Percentiles rank a stretch among this genome's conserved stretches.
Conservation (phyloP, 2,329 filamentous ascomycete genomes). For the Phaeosphaeria sp. region DNA sequence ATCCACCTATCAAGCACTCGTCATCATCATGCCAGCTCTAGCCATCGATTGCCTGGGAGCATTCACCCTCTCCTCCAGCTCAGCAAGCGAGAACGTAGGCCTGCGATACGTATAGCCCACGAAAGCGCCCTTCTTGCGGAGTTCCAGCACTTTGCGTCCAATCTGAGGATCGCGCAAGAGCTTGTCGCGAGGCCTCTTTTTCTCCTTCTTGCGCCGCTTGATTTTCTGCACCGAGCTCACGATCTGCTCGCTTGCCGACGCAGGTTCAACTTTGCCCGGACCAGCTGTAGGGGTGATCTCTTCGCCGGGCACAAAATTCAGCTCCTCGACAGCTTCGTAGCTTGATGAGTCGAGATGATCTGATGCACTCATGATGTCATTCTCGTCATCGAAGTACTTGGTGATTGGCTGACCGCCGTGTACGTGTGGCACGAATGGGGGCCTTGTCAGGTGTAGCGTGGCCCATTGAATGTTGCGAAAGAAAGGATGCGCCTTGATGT, state of each 20-base stretch:
- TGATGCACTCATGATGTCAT: slow-evolving; percentile 62
- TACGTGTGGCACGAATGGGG: slow-evolving; percentile 82
- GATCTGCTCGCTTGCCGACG: slow-evolving; percentile 8
- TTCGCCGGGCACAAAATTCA: neutral
- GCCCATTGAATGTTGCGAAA: slow-evolving; percentile 84
- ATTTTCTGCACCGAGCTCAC: slow-evolving; percentile 14
- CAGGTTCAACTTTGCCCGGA: neutral
- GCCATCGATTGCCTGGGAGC: slow-evolving; percentile 2
- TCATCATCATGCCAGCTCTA: slow-evolving; percentile 10
- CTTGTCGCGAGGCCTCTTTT: slow-evolving; percentile 83
- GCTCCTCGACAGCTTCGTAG: slow-evolving; percentile 24
- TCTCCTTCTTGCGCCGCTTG: slow-evolving; percentile 67
- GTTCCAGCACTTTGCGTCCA: slow-evolving; percentile 73
- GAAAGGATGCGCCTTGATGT: slow-evolving; percentile 89
- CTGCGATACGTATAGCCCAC: slow-evolving; percentile 86
- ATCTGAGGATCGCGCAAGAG: slow-evolving; percentile 76
- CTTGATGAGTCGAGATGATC: slow-evolving; percentile 47
- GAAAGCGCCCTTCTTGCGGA: slow-evolving; percentile 84
- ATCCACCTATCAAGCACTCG: slow-evolving; percentile 12
- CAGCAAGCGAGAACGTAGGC: slow-evolving; percentile 44
- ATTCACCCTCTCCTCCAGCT: slow-evolving; percentile 32
- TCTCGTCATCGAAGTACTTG: slow-evolving; percentile 88
- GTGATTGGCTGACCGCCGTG: slow-evolving; percentile 61
- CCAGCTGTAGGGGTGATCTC: slow-evolving; percentile 5
- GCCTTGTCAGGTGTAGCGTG: slow-evolving; percentile 70